Percentiles rank a stretch among this genome's conserved stretches.
phyloP scores from a whole-genome alignment of 805 yeast species.

The Trichomonascus vanleenenianus region DNA sequence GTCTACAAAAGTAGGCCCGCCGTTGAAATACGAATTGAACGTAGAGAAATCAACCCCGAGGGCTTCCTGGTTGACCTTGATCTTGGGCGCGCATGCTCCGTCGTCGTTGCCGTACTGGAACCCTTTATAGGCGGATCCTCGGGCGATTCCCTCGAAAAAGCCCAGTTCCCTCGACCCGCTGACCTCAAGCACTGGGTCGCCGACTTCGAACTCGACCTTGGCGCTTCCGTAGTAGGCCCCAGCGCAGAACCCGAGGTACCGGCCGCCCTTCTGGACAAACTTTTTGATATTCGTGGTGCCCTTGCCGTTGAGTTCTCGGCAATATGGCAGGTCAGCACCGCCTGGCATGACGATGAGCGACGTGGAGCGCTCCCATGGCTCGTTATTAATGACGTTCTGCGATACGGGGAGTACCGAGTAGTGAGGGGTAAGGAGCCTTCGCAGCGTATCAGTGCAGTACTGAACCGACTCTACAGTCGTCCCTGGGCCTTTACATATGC shows the following conservation, averaged over 20 bases:
- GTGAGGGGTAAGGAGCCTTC: slow-evolving; percentile 70
- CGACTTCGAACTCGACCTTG: slow-evolving; percentile 77
- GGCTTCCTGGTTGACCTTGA: slow-evolving; percentile 31
- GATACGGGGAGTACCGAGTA: slow-evolving; percentile 78
- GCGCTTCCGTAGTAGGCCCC: slow-evolving; percentile 84
- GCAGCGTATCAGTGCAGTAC: slow-evolving; percentile 70
- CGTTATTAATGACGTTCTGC: slow-evolving; percentile 53
- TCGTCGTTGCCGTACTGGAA: slow-evolving; percentile 68
- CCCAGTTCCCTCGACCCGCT: slow-evolving; percentile 76
- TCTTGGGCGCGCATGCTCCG: slow-evolving; percentile 59
- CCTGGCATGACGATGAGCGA: slow-evolving; percentile 85
- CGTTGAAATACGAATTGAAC: slow-evolving; percentile 57
- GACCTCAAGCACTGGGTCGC: slow-evolving; percentile 64
- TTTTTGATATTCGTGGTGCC: slow-evolving; percentile 55
- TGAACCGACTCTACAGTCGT: slow-evolving; percentile 81
- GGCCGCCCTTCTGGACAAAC: slow-evolving; percentile 73
- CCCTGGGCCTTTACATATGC: slow-evolving; percentile 49
- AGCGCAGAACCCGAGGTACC: slow-evolving; percentile 83
- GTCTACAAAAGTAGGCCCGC: slow-evolving; percentile 82
- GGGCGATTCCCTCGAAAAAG: slow-evolving; percentile 73
- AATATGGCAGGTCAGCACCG: slow-evolving; percentile 90
- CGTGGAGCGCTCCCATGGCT: slow-evolving; percentile 85
- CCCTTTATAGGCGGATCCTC: slow-evolving; percentile 78
- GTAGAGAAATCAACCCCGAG: slow-evolving; percentile 3
- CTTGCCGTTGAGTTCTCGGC: slow-evolving; percentile 60